phyloP scores from a whole-genome alignment of 78 protist species.

The Pigoraptor vietnamica region DNA sequence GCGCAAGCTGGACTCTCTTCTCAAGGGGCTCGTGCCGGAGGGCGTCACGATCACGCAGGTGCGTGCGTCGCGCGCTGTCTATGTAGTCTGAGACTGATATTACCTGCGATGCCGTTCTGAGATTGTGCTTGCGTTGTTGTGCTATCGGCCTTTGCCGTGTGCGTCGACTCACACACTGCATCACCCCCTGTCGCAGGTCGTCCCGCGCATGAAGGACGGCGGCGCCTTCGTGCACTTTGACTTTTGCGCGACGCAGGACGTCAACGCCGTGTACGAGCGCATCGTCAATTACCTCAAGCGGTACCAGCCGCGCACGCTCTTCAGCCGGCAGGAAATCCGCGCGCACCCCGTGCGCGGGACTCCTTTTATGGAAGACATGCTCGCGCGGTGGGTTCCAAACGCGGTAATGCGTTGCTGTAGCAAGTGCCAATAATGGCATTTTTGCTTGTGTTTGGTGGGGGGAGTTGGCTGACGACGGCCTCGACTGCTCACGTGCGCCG shows the following conservation, averaged over 20 bases:
- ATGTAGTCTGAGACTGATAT: too few species aligned
- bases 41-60: background rate
- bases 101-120: too few species aligned
- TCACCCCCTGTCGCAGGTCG: background rate
- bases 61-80: too few species aligned
- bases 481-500: too few species aligned
- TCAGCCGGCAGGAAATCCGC: background rate
- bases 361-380: background rate
- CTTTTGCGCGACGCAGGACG: background rate
- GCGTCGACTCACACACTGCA: background rate
- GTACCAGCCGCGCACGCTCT: background rate
- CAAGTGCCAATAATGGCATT: too few species aligned
- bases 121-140: too few species aligned
- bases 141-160: too few species aligned
- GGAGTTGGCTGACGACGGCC: background rate
- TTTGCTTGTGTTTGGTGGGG: background rate
- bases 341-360: background rate
- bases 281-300: background rate
- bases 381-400: background rate
- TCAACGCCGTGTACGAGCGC: background rate
- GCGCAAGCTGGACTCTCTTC: background rate
- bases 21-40: background rate
- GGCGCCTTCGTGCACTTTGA: background rate
- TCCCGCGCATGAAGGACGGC: conserved; percentile 5
- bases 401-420: too few species aligned